Conservation (phyloP, 2,329 filamentous ascomycete species). For the Cordyceps militaris region DNA sequence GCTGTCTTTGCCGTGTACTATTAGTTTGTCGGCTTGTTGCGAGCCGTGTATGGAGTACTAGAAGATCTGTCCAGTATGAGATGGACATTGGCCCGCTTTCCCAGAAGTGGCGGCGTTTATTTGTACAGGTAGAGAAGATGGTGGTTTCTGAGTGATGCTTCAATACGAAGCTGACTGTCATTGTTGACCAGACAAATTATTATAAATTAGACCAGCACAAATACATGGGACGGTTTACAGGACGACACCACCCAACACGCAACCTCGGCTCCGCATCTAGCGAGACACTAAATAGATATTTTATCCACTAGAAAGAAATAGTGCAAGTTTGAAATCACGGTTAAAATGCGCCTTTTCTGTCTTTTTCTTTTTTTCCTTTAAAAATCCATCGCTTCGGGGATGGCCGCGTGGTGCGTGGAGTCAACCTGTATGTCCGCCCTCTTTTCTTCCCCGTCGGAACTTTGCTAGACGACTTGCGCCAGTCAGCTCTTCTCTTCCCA, state of each 20-base stretch:
- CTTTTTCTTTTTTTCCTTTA: background rate
- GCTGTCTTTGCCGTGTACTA: background rate
- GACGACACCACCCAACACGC: background rate
- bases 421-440: background rate
- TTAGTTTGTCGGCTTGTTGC: background rate
- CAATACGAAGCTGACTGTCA: background rate
- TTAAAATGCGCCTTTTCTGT: background rate
- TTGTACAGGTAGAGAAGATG: background rate
- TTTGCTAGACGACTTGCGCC: too few relatives aligned
- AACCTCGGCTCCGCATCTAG: background rate
- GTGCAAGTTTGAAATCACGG: background rate
- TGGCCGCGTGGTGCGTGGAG: background rate
- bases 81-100: background rate
- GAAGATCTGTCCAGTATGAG: too few relatives aligned
- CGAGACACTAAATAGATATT: background rate
- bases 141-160: background rate
- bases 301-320: background rate
- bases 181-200: background rate
- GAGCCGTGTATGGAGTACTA: too few relatives aligned
- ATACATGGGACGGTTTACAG: too few relatives aligned
- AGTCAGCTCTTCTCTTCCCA: too few relatives aligned
- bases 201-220: too few relatives aligned
- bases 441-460: background rate
- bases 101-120: background rate
- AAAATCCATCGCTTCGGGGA: background rate